phyloP scores from a whole-genome alignment of 257 asterid species.

The Solanum okadae region DNA sequence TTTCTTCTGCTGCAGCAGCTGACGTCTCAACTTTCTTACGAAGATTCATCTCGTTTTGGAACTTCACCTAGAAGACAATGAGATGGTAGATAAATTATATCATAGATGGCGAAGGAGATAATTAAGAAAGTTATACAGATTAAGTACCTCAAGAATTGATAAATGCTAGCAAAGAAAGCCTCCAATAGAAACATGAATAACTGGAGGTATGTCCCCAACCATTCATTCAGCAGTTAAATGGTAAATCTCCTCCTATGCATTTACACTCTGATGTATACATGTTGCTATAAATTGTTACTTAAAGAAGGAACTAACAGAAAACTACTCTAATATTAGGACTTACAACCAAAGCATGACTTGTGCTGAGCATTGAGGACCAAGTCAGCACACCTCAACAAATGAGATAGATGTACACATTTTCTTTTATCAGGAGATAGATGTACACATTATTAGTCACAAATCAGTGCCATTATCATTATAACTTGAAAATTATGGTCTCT shows the following conservation, averaged over 20 bases:
- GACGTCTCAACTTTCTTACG: conserved; percentile 71
- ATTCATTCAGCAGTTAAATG: neutral
- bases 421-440: neutral
- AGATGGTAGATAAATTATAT: conserved; percentile 1
- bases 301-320: neutral
- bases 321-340: neutral
- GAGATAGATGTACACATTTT: neutral
- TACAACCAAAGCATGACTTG: neutral
- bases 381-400: neutral
- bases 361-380: neutral
- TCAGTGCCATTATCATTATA: neutral
- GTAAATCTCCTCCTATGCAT: neutral
- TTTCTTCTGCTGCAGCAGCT: conserved; percentile 75
- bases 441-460: neutral
- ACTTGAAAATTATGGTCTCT: neutral
- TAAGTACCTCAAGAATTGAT: neutral
- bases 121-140: neutral
- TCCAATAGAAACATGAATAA: neutral
- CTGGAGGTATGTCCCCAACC: neutral
- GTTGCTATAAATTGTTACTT: neutral
- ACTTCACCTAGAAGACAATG: conserved; percentile 47
- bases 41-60: conserved; percentile 58
- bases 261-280: neutral
- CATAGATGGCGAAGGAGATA: neutral
- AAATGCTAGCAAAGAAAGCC: neutral